Evolutionary conservation across 164 flowering plant genomes (phyloP).

Genomic region (Platanus orientalis): DNA sequence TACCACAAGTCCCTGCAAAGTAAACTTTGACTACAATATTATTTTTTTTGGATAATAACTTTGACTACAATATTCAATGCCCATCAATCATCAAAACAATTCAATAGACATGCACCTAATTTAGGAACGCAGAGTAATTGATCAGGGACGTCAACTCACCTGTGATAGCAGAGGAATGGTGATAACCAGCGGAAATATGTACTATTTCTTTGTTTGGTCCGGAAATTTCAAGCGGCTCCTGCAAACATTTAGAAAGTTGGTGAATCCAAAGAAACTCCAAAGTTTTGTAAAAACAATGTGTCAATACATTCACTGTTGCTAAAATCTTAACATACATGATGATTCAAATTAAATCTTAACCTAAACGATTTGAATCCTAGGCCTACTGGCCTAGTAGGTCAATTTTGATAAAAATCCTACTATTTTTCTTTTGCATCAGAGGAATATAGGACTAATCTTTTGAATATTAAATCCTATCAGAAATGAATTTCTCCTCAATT

Average conservation of each 20-base stretch:
- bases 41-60: too few species aligned
- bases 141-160: slow-evolving; percentile 27
- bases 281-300: background rate
- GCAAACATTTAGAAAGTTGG: slow-evolving; percentile 4
- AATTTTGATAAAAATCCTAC: too few species aligned
- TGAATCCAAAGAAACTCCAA: background rate
- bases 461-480: too few species aligned
- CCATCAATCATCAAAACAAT: background rate
- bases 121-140: background rate
- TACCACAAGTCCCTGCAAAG: background rate
- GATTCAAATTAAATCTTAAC: too few species aligned
- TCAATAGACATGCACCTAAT: background rate
- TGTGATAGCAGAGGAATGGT: slow-evolving; percentile 83
- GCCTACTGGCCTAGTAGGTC: too few species aligned
- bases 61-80: background rate
- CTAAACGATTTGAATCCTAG: too few species aligned
- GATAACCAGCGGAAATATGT: slow-evolving; percentile 77
- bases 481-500: too few species aligned
- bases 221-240: slow-evolving; percentile 72
- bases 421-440: too few species aligned
- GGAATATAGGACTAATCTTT: too few species aligned
- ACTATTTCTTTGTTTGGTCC: slow-evolving; percentile 48
- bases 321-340: too few species aligned
- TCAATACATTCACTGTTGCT: too few species aligned
- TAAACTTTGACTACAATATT: background rate